phyloP scores from a whole-genome alignment of 1,284 basidiomycete species.

The Puccinia brachypodii region DNA sequence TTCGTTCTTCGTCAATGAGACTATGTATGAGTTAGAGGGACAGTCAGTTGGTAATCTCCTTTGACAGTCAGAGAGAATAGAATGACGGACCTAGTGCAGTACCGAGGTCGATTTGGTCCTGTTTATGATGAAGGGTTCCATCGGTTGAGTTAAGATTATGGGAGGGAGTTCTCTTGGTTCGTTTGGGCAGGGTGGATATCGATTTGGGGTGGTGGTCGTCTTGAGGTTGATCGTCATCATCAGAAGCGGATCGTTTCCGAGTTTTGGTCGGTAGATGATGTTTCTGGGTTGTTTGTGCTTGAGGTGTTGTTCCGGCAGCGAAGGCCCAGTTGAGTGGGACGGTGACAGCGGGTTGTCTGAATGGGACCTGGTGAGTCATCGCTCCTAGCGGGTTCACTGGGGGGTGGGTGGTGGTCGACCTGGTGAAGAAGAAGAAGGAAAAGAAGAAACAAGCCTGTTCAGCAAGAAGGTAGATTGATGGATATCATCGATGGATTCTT shows the following conservation, averaged over 20 bases:
- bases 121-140: not conserved
- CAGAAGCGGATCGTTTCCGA: slow-evolving; percentile 38
- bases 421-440: not conserved
- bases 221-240: not conserved
- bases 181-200: slow-evolving; percentile 9
- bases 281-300: not conserved
- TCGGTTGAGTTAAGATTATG: not conserved
- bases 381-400: not conserved
- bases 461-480: no score
- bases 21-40: not conserved
- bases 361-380: slow-evolving; percentile 38
- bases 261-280: not conserved
- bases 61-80: not conserved
- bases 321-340: slow-evolving; percentile 31
- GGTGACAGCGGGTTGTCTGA: slow-evolving; percentile 40
- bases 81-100: slow-evolving; percentile 13
- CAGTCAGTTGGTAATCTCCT: not conserved
- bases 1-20: slow-evolving; percentile 36
- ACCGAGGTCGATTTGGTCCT: slow-evolving; percentile 36
- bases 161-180: slow-evolving; percentile 2
- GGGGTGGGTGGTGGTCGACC: slow-evolving; percentile 21
- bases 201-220: not conserved
- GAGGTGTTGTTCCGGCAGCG: not conserved
- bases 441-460: not conserved
- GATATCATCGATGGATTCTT: no score